Conservation (phyloP, 345 rosid genomes). For the Rhizophora apiculata region DNA sequence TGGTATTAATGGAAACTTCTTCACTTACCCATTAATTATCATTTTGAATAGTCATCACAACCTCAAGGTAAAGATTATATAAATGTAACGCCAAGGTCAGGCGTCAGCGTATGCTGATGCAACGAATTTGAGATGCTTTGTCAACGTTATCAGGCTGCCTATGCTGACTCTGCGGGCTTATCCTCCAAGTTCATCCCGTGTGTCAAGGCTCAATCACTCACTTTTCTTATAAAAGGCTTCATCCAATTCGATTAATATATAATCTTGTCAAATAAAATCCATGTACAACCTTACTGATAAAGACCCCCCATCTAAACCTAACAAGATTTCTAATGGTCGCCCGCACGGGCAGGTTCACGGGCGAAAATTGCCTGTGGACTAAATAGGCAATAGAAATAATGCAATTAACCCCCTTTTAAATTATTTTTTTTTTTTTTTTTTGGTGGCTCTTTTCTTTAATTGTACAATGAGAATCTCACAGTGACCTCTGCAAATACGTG, state of each 20-base stretch:
- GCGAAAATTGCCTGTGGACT: background rate
- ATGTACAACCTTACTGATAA: background rate
- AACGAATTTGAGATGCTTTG: background rate
- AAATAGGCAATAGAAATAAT: background rate
- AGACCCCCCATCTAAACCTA: background rate
- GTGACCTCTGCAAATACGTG: constrained; percentile 25
- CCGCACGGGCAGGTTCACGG: background rate
- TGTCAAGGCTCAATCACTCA: constrained; percentile 1
- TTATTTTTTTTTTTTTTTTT: background rate
- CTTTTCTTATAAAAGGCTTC: background rate
- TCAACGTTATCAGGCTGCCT: background rate
- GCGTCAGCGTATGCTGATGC: background rate
- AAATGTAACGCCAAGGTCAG: no score
- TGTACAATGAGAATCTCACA: background rate
- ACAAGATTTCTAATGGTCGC: background rate
- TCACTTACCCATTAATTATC: no score
- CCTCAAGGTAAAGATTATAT: no score
- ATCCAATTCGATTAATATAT: background rate
- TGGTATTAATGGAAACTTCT: no score
- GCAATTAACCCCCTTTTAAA: background rate
- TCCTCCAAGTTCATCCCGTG: background rate
- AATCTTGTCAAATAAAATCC: background rate
- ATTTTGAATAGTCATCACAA: no score
- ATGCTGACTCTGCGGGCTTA: background rate
- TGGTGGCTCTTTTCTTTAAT: no score